A percentile compares a stretch with the other conserved stretches of the same genome.
Evolutionary conservation across 192 early-diverging fungal species (phyloP).

Genomic region (Mortierella claussenii): DNA sequence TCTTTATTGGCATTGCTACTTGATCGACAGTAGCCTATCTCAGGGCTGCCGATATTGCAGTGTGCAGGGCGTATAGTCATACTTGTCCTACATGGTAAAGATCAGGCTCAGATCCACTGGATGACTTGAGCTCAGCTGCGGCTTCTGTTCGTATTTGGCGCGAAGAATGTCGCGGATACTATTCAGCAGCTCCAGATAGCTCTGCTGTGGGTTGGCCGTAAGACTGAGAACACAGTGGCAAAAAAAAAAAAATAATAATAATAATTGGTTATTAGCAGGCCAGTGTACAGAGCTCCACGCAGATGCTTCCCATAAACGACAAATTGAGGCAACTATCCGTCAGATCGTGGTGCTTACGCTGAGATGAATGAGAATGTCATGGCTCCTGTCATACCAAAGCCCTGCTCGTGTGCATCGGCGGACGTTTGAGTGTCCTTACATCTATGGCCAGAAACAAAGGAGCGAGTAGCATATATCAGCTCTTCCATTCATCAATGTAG

Average conservation of each 20-base stretch:
- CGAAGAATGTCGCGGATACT: conserved; percentile 71
- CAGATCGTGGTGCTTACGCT: conserved; percentile 32
- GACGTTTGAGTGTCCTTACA: conserved; percentile 88
- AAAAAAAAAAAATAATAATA: conserved; percentile 38
- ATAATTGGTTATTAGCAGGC: no score
- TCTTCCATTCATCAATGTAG: no score
- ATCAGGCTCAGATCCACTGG: conserved; percentile 36
- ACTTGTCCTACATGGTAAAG: conserved; percentile 47
- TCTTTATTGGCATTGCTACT: no score
- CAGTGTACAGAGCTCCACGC: no score
- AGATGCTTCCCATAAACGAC: no score
- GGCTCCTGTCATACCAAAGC: conserved; percentile 69
- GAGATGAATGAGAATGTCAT: conserved; percentile 80
- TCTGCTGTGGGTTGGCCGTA: conserved; percentile 66
- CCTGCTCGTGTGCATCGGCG: conserved; percentile 75
- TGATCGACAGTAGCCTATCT: no score
- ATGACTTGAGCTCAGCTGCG: conserved; percentile 72
- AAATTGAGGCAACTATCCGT: background rate
- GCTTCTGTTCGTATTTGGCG: conserved; percentile 77
- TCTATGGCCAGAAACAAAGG: conserved; percentile 33
- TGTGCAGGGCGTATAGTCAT: no score
- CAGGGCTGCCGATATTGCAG: no score
- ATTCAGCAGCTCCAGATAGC: conserved; percentile 78
- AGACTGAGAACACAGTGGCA: conserved; percentile 58
- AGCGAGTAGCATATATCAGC: background rate